Conservation (phyloP, 2,329 filamentous ascomycete genomes). For the Aspergillus sp. region DNA sequence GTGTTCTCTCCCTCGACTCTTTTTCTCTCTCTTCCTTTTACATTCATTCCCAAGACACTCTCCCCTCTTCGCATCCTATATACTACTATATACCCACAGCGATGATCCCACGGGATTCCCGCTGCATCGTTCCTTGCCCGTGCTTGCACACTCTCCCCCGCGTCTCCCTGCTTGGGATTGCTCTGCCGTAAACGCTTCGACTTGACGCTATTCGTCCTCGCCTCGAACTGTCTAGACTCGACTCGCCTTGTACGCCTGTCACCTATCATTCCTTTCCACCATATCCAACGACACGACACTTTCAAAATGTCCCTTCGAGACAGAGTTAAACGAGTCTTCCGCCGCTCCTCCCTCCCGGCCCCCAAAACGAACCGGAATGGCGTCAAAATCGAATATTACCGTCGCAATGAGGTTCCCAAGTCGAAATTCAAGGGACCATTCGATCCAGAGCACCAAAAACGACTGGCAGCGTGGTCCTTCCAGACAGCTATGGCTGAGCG, state of each 20-base stretch:
- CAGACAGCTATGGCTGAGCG: slow-evolving; percentile 29
- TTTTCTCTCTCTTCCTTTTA: slow-evolving; percentile 1
- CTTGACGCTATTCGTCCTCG: slow-evolving; percentile 2
- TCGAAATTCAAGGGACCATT: slow-evolving; percentile 45
- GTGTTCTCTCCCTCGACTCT: neutral
- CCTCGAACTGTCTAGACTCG: neutral
- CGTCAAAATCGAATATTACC: slow-evolving; percentile 44
- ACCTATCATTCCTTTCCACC: neutral
- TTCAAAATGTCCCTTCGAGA: slow-evolving; percentile 33
- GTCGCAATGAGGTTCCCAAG: slow-evolving; percentile 40
- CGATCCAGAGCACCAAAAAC: slow-evolving; percentile 39
- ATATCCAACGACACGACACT: neutral
- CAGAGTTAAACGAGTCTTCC: slow-evolving; percentile 31
- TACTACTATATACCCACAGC: slow-evolving; percentile 10
- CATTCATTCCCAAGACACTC: slow-evolving; percentile 1
- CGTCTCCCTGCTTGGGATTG: slow-evolving; percentile 25
- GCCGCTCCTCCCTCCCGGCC: slow-evolving; percentile 17
- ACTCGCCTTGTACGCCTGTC: too few species aligned
- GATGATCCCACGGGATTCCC: slow-evolving; percentile 20
- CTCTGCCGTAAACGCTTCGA: slow-evolving; percentile 19
- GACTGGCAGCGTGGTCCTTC: slow-evolving; percentile 40
- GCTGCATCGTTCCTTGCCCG: slow-evolving; percentile 16
- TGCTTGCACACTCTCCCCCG: slow-evolving; percentile 26
- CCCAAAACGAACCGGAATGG: slow-evolving; percentile 21
- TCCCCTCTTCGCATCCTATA: neutral